These are phyloP conservation scores for Pythium brachiatum DNA, from an alignment of 352 stramenopile species.

Conservation along the genomic window DNA sequence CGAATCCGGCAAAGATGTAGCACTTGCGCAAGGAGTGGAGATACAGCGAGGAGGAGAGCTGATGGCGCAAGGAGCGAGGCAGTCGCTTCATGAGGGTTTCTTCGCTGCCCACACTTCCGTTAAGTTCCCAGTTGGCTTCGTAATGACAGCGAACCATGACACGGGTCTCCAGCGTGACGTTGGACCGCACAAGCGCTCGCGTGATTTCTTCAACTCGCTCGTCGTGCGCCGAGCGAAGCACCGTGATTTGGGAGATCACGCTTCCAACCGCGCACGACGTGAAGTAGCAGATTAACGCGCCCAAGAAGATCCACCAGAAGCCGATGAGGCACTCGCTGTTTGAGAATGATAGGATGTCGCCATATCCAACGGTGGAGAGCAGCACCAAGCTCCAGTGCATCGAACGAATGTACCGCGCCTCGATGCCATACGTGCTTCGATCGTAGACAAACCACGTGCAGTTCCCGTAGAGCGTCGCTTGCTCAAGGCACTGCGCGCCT, in stretches of 20 bases:
- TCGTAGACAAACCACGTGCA: conserved; percentile 77
- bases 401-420: conserved; percentile 54
- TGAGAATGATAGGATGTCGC: conserved; percentile 60
- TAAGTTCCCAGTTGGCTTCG: conserved; percentile 73
- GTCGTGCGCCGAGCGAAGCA: conserved; percentile 38
- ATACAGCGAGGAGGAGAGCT: conserved; percentile 40
- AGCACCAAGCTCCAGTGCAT: conserved; percentile 73
- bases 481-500: conserved; percentile 41
- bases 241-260: conserved; percentile 52
- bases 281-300: conserved; percentile 72
- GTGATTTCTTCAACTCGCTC: conserved; percentile 58
- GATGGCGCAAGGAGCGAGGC: conserved; percentile 42
- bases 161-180: conserved; percentile 43
- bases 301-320: conserved; percentile 65
- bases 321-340: conserved; percentile 52
- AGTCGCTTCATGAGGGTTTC: conserved; percentile 50
- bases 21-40: conserved; percentile 27
- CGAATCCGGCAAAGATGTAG: conserved; percentile 17
- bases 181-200: conserved; percentile 39
- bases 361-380: conserved; percentile 67
- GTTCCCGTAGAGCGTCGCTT: conserved; percentile 53
- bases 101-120: conserved; percentile 51
- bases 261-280: conserved; percentile 58
- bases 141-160: conserved; percentile 60
- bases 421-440: conserved; percentile 49